These are phyloP conservation scores for Torulaspora maleeae DNA, from an alignment of 805 yeast species.

Conservation along the genomic window DNA sequence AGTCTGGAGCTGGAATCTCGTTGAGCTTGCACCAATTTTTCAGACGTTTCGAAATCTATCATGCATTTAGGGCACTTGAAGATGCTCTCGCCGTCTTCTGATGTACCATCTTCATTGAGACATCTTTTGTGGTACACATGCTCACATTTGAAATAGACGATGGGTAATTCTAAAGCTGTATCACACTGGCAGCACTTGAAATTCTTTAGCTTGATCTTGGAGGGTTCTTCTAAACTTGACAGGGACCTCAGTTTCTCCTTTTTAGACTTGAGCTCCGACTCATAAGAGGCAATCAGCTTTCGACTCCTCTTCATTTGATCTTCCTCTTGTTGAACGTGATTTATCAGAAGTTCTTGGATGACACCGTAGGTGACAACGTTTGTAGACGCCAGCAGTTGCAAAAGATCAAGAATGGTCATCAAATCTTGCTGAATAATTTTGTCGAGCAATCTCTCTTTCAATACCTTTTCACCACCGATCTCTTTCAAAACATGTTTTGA, in stretches of 20 bases:
- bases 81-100: slow-evolving; percentile 17
- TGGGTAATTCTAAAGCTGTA: slow-evolving; percentile 65
- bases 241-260: slow-evolving; percentile 50
- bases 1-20: slow-evolving; percentile 55
- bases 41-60: slow-evolving; percentile 63
- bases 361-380: slow-evolving; percentile 67
- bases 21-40: slow-evolving; percentile 54
- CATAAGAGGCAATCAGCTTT: slow-evolving; percentile 62
- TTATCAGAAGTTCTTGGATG: slow-evolving; percentile 62
- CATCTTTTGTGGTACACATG: slow-evolving; percentile 88
- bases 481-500: slow-evolving; percentile 45
- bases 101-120: slow-evolving; percentile 44
- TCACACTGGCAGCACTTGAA: slow-evolving; percentile 64
- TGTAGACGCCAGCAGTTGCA: slow-evolving; percentile 61
- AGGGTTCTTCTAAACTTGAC: slow-evolving; percentile 36
- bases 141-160: slow-evolving; percentile 76
- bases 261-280: slow-evolving; percentile 56
- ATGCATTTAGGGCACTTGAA: slow-evolving; percentile 71
- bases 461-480: slow-evolving; percentile 48
- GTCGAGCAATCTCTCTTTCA: slow-evolving; percentile 45
- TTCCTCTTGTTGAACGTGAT: slow-evolving; percentile 53
- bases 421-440: slow-evolving; percentile 49
- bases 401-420: slow-evolving; percentile 69
- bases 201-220: slow-evolving; percentile 46
- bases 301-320: slow-evolving; percentile 65